Conservation (phyloP, 2,329 filamentous ascomycete genomes). For the Ophiostoma novo-ulmi region DNA sequence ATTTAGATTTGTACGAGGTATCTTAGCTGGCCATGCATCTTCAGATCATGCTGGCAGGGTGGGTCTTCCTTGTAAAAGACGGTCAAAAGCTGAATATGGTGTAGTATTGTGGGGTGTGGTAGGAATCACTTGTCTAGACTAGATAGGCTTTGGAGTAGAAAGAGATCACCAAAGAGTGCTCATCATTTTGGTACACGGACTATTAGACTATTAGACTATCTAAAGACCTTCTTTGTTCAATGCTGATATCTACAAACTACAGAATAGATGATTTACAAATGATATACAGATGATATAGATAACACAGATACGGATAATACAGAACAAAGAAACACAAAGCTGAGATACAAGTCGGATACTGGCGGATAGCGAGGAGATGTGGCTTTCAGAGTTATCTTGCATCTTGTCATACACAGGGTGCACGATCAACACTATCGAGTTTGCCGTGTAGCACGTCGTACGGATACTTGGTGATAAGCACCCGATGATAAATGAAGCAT, state of each 20-base stretch:
- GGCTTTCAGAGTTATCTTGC: neutral
- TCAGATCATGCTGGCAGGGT: neutral
- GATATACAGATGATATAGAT: too few species aligned
- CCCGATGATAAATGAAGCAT: too few species aligned
- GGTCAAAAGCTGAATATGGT: constrained; percentile 1
- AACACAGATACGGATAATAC: too few species aligned
- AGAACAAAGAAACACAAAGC: too few species aligned
- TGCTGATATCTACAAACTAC: too few species aligned
- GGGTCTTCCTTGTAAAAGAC: neutral
- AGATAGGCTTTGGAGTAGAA: too few species aligned
- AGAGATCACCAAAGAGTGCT: neutral
- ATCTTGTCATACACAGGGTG: neutral
- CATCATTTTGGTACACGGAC: neutral
- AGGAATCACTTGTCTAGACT: too few species aligned
- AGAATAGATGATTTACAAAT: too few species aligned
- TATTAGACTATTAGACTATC: too few species aligned
- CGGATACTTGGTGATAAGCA: neutral
- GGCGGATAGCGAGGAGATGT: too few species aligned
- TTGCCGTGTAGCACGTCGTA: neutral
- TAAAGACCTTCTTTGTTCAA: neutral
- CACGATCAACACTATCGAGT: neutral
- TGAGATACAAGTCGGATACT: neutral
- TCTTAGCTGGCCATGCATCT: neutral
- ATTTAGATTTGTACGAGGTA: neutral
- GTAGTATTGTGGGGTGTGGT: neutral